Base-by-base conservation (phyloP, 352 stramenopile genomes). In the Pythium aphanidermatum region DNA sequence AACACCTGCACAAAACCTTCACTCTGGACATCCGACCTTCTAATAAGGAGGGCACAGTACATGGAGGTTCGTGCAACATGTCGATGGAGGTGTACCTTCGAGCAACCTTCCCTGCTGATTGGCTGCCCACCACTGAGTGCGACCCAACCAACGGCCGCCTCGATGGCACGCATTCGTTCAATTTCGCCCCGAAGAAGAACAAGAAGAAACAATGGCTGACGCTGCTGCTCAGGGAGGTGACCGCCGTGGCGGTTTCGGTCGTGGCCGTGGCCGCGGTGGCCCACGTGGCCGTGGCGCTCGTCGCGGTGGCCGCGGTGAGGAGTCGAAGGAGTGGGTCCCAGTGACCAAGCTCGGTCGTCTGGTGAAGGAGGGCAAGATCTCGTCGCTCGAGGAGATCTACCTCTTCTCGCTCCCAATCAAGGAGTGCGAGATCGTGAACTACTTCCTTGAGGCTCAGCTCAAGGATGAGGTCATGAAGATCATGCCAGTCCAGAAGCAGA, bases 401-500 rank as follows among this genome's bases (percentile, higher is more conserved):
- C 91, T 99, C 50, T 99, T 98, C 81, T 99, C 95, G 66, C 87
- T 99, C 58, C 94, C 96, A 42, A 98, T 99, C 74, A 99, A 99
- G 91, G 96, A 99, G 85, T 96, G 86, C 63, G 88, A 98, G 69
- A 99, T 99, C 69, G 96, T 99, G 59, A 98, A 99, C 76, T 88
- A 98, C 74, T 99, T 99, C 78, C 72, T 99, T 16, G 96, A 97
- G 73, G 70, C 96, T 49, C 95, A 92, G 73, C 95, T 99, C 49
- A 98, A 98, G 71, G 97, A 99, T 72, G 97, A 99, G 68, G 96
- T 99, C 42, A 99, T 99, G 96, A 99, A 99, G 87, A 99, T 99
- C 83, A 98, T 99, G 94, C 96, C 96, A 50, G 96, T 99, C 43
- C 96, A 99, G 81, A 99, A 99, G 92, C 96, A 99, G 81, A 98